Evolutionary conservation across 306 rosid species (phyloP).

Genomic region (Rosa rugosa): DNA sequence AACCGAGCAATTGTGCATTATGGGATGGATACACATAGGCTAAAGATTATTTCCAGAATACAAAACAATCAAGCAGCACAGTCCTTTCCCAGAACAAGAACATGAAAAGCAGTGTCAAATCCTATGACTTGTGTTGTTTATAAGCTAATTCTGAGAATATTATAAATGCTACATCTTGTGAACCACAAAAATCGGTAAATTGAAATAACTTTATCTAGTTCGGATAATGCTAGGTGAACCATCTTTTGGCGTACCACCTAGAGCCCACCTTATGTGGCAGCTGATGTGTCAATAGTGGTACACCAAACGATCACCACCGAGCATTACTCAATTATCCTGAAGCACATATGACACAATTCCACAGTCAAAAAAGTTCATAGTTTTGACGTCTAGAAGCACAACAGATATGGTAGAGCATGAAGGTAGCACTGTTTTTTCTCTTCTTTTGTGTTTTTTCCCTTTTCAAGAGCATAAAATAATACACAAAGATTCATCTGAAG

Average conservation of each 20-base stretch:
- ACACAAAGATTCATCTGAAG: constrained; percentile 27
- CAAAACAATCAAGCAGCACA: background rate
- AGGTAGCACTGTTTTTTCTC: background rate
- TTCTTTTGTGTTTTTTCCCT: background rate
- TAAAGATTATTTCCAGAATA: background rate
- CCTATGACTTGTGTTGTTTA: background rate
- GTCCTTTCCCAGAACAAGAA: background rate
- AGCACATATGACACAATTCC: background rate
- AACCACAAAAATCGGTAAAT: background rate
- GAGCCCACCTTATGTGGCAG: background rate
- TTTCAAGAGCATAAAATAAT: constrained; percentile 23
- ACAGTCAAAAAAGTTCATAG: background rate
- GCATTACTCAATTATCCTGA: background rate
- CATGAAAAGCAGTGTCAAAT: background rate
- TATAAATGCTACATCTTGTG: background rate
- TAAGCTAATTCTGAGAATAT: background rate
- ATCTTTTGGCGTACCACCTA: background rate
- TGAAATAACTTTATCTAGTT: background rate
- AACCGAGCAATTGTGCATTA: background rate
- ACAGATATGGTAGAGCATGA: constrained; percentile 5
- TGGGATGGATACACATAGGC: too few relatives aligned
- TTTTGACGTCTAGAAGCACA: background rate
- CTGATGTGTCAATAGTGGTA: background rate
- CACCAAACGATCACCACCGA: background rate
- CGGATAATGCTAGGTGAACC: background rate